Evolutionary conservation across 805 yeast species (phyloP).

Genomic region (Saccharomycopsis javanensis): DNA sequence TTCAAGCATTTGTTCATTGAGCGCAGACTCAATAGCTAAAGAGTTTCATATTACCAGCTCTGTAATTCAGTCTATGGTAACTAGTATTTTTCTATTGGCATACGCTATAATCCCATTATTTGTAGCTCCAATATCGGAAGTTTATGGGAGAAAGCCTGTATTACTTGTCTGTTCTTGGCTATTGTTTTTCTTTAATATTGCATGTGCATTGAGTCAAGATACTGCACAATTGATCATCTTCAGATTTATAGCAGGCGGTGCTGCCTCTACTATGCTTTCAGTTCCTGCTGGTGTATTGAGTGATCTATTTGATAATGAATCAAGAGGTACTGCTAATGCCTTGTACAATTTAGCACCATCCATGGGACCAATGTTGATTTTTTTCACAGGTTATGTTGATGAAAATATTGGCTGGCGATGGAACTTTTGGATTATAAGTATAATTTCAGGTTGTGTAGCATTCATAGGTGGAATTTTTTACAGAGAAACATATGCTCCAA

Average conservation of each 20-base stretch:
- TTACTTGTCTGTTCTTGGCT: conserved; percentile 43
- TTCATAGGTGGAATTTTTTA: conserved; percentile 35
- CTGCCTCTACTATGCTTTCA: conserved; percentile 58
- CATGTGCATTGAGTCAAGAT: conserved; percentile 50
- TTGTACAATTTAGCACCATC: conserved; percentile 50
- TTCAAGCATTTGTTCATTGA: conserved; percentile 55
- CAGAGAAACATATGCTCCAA: conserved; percentile 53
- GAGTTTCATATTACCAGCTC: conserved; percentile 34
- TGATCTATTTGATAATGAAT: conserved; percentile 44
- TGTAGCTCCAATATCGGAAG: conserved; percentile 59
- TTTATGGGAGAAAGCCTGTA: conserved; percentile 52
- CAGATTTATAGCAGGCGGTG: conserved; percentile 56
- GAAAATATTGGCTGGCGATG: conserved; percentile 49
- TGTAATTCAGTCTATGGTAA: conserved; percentile 41
- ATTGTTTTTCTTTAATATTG: conserved; percentile 41
- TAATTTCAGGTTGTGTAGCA: conserved; percentile 42
- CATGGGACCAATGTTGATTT: conserved; percentile 41
- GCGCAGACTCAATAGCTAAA: conserved; percentile 38
- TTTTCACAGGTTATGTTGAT: conserved; percentile 43
- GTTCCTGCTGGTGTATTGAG: conserved; percentile 64
- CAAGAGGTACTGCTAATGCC: conserved; percentile 48
- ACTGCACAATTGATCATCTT: conserved; percentile 48
- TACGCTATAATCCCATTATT: conserved; percentile 60
- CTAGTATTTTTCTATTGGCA: conserved; percentile 59
- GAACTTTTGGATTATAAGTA: conserved; percentile 50